Conservation (phyloP, 2,329 filamentous ascomycete species). For the Colletotrichum sublineola region DNA sequence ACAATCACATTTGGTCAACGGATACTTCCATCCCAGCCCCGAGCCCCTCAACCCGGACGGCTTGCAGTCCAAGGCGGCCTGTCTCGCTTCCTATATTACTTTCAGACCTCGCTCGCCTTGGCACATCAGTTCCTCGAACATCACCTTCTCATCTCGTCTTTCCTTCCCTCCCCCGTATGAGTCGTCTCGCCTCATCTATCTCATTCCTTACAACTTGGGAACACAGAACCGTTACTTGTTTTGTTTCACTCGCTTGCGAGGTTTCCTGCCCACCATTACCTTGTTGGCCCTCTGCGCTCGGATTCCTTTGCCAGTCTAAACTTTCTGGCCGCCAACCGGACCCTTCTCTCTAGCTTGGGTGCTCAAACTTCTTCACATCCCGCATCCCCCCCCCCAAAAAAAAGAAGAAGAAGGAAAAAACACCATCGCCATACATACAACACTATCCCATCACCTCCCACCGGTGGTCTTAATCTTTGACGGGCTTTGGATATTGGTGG, state of each 20-base stretch:
- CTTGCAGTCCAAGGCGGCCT: background rate
- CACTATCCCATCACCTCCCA: background rate
- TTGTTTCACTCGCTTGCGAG: constrained; percentile 40
- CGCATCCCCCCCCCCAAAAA: background rate
- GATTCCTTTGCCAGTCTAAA: constrained; percentile 20
- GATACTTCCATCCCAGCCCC: constrained; percentile 8
- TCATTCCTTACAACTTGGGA: constrained; percentile 25
- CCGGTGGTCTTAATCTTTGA: background rate
- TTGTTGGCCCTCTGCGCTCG: constrained; percentile 12
- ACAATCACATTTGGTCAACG: background rate
- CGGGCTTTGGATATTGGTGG: background rate
- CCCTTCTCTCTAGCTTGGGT: constrained; percentile 26
- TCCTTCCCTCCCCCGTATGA: constrained; percentile 11
- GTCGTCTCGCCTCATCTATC: constrained; percentile 27
- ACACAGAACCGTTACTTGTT: constrained; percentile 38
- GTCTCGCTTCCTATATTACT: constrained; percentile 22
- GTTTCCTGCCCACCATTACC: constrained; percentile 25
- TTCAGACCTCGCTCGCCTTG: constrained; percentile 32
- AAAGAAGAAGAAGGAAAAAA: too few species aligned
- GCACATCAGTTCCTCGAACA: constrained; percentile 31
- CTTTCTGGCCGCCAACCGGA: background rate
- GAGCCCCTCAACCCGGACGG: constrained; percentile 5
- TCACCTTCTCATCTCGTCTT: constrained; percentile 5
- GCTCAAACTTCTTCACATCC: constrained; percentile 29
- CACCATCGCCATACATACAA: constrained; percentile 8